Evolutionary conservation across 192 early-diverging fungal genomes (phyloP).

Genomic region (Coemansia sp.): DNA sequence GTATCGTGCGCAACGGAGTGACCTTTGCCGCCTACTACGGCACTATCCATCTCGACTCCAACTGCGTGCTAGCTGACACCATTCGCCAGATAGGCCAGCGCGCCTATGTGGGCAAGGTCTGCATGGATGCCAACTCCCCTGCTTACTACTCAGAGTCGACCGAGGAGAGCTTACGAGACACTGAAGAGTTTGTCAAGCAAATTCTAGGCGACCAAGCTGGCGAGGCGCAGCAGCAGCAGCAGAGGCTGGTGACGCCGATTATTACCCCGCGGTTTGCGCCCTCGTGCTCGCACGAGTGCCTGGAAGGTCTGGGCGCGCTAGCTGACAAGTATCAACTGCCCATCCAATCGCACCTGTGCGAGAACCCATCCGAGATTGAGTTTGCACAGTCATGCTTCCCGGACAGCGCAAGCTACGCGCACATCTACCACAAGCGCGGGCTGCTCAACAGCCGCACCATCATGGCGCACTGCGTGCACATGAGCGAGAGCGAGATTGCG

Average conservation of each 20-base stretch:
- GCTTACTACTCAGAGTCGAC: conserved; percentile 78
- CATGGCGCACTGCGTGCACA: conserved; percentile 95
- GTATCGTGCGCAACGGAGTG: conserved; percentile 79
- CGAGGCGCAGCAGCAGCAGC: conserved; percentile 11
- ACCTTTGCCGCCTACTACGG: conserved; percentile 93
- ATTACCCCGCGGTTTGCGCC: conserved; percentile 96
- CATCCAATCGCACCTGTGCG: conserved; percentile 92
- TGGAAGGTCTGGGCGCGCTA: conserved; percentile 71
- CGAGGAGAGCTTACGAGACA: conserved; percentile 67
- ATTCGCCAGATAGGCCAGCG: conserved; percentile 84
- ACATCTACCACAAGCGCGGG: conserved; percentile 74
- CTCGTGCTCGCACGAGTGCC: conserved; percentile 70
- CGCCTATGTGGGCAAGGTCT: conserved; percentile 93
- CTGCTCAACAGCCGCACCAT: conserved; percentile 77
- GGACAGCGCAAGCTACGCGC: conserved; percentile 67
- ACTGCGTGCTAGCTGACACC: conserved; percentile 72
- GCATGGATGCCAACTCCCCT: conserved; percentile 92
- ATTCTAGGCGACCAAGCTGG: conserved; percentile 36
- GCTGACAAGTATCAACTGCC: conserved; percentile 76
- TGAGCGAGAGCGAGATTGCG: conserved; percentile 71
- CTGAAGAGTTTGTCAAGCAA: conserved; percentile 66
- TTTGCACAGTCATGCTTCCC: conserved; percentile 82
- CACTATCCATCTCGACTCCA: conserved; percentile 83
- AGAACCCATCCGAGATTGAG: conserved; percentile 77
- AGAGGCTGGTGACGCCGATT: conserved; percentile 69